Base-by-base conservation (phyloP, 306 rosid genomes). In the Inga laurina region DNA sequence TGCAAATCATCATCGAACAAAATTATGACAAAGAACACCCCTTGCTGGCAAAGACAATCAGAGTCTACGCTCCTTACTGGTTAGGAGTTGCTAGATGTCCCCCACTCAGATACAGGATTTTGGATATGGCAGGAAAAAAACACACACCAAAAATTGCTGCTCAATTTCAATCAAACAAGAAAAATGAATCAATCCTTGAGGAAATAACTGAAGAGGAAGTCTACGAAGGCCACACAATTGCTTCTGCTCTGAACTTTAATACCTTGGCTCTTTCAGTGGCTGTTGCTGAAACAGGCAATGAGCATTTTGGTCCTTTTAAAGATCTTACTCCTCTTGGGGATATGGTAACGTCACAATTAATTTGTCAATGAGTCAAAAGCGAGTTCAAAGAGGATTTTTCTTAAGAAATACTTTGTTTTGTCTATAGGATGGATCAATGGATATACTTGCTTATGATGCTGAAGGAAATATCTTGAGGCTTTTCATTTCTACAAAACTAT, bases 31-130 rank as follows among this genome's bases (percentile, higher is more conserved):
- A 86, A 80, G 97, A 87, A 70, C 88, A 8, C 15, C 88, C 90
- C 43, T 78, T 96, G 74, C 88, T 85, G 84, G 93, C 95, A 59
- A 94, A 90, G 90, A 86, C 89, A 79, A 83, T 96, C 72, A 89
- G 93, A 91, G 78, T 94, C 49, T 92, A 96, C 74, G 97, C 99
- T 86, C 97, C 99, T 43, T 96, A 88, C 85, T 96, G 99, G 99
- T 86, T 91, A 72, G 89, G 88, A 78, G 82, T 90, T 71, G 90
- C 94, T 78, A 87, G 97, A 79, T 96, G 99, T 73, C 99, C 97
- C 76, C 94, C 98, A 65, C 94, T 96, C 62, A 88, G 90, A 68
- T 91, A 85, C 61, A 93, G 93, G 84, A 91, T 96, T 84, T 74
- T 96, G 73, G 90, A 93, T 85, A 73, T 85, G 80, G 73, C 90